Conservation (phyloP, 306 rosid species). For the Rosa persica region DNA sequence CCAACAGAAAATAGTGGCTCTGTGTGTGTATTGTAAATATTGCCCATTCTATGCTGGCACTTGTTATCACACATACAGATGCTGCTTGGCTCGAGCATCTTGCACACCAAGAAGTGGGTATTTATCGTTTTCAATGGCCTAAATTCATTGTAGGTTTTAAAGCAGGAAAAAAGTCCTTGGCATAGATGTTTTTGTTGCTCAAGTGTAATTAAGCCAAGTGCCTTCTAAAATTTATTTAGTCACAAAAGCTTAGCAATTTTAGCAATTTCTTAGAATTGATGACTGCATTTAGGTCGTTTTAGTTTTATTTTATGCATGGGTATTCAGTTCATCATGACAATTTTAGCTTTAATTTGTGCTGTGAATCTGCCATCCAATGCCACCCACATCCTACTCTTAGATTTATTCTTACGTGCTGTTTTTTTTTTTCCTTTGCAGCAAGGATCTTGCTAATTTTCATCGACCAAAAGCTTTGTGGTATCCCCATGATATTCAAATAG, state of each 20-base stretch:
- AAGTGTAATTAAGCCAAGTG: background rate
- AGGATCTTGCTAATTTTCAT: constrained; percentile 93
- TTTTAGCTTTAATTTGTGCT: background rate
- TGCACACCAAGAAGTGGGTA: background rate
- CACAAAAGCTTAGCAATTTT: background rate
- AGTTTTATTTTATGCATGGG: background rate
- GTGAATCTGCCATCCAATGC: background rate
- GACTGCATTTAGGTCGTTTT: background rate
- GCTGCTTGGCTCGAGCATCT: background rate
- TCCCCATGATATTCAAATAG: constrained; percentile 88
- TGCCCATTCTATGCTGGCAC: background rate
- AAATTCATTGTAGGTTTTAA: background rate
- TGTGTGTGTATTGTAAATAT: background rate
- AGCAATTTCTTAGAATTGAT: background rate
- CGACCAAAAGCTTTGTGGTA: constrained; percentile 96
- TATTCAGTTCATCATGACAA: background rate
- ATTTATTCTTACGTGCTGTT: constrained; percentile 26
- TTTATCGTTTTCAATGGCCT: background rate
- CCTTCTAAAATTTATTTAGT: background rate
- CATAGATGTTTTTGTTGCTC: background rate
- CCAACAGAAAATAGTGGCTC: background rate
- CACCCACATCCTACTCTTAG: constrained; percentile 13
- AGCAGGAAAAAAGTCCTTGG: background rate
- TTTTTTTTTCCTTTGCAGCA: constrained; percentile 47
- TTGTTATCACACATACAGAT: background rate